Base-by-base conservation (phyloP, 257 asterid species). In the Solanum arcanum region DNA sequence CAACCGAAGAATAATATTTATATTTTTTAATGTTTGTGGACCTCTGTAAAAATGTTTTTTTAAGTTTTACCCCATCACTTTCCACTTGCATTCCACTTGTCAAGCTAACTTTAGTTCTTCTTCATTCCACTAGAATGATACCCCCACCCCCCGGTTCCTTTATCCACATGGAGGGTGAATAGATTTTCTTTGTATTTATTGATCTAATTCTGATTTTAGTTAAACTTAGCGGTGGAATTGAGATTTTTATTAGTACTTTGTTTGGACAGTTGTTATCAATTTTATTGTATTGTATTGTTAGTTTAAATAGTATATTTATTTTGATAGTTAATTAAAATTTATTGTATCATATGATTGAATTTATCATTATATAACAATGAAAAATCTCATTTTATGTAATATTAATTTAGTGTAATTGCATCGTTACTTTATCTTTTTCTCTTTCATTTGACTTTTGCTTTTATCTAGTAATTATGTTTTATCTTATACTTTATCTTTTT, bases 121-220 rank as follows among this genome's bases (percentile, higher is more conserved):
- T 11, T 1, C 20, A 23, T 39, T 86, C 69, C 78, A 49, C 68
- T 69, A 14, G 31, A 46, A 14, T 64, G 27, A 83, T 86, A 29
- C 31, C 31, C 31, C 31, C 37, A 0, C 6, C 6, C 39, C 39
- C 39, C 1, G 37, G 7, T 3, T 21, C 7, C 81, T 60, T 91
- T 86, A 49, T 87, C 88, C 91, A 90, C 91, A 88, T 90, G 93
- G 89, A 59, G 87, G 68, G 86, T 85, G 92, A 84, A 62, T 42
- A 33, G 89, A 90, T 87, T 86, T 86, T 16, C 82, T 75, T 75
- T 47, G 11, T 46, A 84, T 91, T 89, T 88, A 49, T 18, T 60
- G 59, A 80, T 60, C 75, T 86, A 88, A 52, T 64, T 80, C 27
- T 44, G 10, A 15, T 27, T 46, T 77, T 25, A 44, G 85, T 16